A percentile compares a stretch with the other conserved stretches of the same genome.
phyloP scores from a whole-genome alignment of 306 rosid genomes.

The Prunus armeniaca region DNA sequence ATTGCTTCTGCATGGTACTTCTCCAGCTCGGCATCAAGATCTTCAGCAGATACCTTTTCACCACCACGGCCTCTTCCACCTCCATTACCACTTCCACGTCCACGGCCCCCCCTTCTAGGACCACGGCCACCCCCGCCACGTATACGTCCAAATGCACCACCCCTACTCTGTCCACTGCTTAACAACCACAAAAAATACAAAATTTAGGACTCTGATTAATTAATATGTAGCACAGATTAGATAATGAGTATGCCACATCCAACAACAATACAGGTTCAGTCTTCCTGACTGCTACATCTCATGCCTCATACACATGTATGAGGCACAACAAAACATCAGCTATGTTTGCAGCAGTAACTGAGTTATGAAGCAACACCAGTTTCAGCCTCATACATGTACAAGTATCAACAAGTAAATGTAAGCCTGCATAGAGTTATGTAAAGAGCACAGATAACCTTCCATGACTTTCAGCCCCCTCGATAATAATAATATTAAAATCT shows the following conservation, averaged over 20 bases:
- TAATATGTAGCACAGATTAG: not conserved
- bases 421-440: too few species aligned
- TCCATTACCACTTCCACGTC: conserved; percentile 42
- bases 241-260: not conserved
- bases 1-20: conserved; percentile 88
- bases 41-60: conserved; percentile 86
- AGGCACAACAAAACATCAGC: not conserved
- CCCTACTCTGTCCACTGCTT: conserved; percentile 67
- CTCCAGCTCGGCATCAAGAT: conserved; percentile 94
- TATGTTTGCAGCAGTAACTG: not conserved
- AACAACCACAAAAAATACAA: conserved; percentile 18
- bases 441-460: too few species aligned
- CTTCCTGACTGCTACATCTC: not conserved
- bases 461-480: too few species aligned
- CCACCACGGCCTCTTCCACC: conserved; percentile 53
- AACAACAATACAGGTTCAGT: not conserved
- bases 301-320: not conserved
- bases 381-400: not conserved
- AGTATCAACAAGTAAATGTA: not conserved
- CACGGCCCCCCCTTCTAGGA: conserved; percentile 47
- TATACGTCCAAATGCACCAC: conserved; percentile 48
- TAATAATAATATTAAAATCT: too few species aligned
- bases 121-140: conserved; percentile 53
- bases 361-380: not conserved
- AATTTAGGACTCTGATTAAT: conserved; percentile 14